A percentile compares a stretch with the other conserved stretches of the same genome.
phyloP scores from a whole-genome alignment of 75 land plant genomes.

The Sequoiadendron giganteum region DNA sequence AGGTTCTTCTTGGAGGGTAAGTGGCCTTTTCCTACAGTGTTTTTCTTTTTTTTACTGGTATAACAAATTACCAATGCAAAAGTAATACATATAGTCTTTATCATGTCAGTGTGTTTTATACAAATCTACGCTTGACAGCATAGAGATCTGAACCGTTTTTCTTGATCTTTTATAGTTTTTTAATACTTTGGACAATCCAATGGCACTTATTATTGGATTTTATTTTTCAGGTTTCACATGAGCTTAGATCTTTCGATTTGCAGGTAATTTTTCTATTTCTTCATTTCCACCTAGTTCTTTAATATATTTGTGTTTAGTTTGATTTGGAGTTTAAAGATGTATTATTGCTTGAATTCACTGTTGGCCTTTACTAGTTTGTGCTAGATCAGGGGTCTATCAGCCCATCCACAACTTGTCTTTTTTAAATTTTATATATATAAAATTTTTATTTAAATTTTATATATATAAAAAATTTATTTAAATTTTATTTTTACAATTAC shows the following conservation, averaged over 20 bases:
- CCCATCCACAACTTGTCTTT: background rate
- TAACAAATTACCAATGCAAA: background rate
- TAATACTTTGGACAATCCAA: background rate
- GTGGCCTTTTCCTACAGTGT: background rate
- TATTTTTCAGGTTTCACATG: slow-evolving; percentile 38
- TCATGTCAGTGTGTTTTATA: background rate
- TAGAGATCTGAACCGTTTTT: too few relatives aligned
- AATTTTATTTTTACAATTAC: too few relatives aligned
- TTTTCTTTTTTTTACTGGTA: background rate
- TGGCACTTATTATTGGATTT: too few relatives aligned
- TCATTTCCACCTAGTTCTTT: background rate
- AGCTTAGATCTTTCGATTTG: slow-evolving; percentile 25
- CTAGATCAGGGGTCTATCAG: background rate
- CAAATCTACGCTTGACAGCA: background rate
- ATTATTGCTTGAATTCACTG: background rate
- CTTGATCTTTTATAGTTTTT: too few relatives aligned
- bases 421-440: too few relatives aligned
- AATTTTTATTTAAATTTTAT: too few relatives aligned
- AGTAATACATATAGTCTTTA: background rate
- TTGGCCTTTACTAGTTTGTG: too few relatives aligned
- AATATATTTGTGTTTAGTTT: background rate
- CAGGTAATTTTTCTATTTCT: slow-evolving; percentile 26
- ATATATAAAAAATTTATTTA: too few relatives aligned
- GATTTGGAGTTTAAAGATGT: background rate
- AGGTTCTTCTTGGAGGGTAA: slow-evolving; percentile 40